Conservation (phyloP, 225 moss, liverwort and hornwort genomes). For the Anthoceros angustus region DNA sequence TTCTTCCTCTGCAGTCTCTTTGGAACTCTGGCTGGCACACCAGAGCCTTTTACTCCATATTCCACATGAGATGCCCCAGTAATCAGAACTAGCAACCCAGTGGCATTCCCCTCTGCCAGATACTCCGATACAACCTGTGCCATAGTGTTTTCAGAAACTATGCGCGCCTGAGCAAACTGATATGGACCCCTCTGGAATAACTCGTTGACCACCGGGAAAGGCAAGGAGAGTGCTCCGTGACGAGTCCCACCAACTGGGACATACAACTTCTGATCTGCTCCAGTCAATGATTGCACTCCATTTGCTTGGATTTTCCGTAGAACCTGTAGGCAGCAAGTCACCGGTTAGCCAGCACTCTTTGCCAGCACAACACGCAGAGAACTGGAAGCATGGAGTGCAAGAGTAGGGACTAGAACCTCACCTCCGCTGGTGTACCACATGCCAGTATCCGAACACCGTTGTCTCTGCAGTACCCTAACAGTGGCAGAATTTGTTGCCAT, state of each 20-base stretch:
- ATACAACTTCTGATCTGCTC: slow-evolving; percentile 42
- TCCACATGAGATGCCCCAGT: slow-evolving; percentile 77
- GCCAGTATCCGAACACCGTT: slow-evolving; percentile 69
- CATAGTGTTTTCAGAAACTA: slow-evolving; percentile 71
- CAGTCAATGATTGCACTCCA: slow-evolving; percentile 58
- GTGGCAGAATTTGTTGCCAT: slow-evolving; percentile 60
- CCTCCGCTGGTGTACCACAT: slow-evolving; percentile 73
- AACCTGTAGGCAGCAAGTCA: slow-evolving; percentile 26
- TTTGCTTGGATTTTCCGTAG: slow-evolving; percentile 59
- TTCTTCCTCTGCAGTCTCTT: slow-evolving; percentile 76
- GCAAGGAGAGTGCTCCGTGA: slow-evolving; percentile 40
- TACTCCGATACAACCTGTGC: slow-evolving; percentile 62
- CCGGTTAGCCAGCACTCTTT: slow-evolving; percentile 3
- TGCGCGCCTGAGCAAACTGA: slow-evolving; percentile 65
- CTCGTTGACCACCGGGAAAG: slow-evolving; percentile 30
- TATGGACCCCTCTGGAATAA: slow-evolving; percentile 41
- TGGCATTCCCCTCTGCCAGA: slow-evolving; percentile 57
- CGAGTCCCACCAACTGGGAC: slow-evolving; percentile 49
- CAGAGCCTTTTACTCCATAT: slow-evolving; percentile 63
- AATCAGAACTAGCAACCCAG: slow-evolving; percentile 53
- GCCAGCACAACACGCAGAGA: neutral
- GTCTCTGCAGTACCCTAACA: slow-evolving; percentile 57
- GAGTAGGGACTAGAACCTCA: slow-evolving; percentile 10
- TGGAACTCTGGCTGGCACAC: slow-evolving; percentile 72
- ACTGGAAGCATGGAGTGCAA: neutral